Evolutionary conservation across 164 flowering plant genomes (phyloP).

Genomic region (Magnolia officinalis): DNA sequence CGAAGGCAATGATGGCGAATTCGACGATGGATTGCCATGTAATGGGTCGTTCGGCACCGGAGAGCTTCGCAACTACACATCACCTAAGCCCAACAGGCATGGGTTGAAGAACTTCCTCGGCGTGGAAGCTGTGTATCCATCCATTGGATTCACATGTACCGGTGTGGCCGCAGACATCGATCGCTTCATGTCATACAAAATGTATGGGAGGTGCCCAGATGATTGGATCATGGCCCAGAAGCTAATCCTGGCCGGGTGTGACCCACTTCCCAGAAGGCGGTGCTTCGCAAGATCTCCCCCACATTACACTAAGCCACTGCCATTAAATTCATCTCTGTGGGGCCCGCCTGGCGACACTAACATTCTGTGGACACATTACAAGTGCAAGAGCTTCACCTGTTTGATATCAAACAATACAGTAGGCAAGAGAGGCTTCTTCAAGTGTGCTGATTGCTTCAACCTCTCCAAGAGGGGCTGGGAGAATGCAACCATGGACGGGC

Average conservation of each 20-base stretch:
- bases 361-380: conserved; percentile 35
- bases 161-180: conserved; percentile 17
- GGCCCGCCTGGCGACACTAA: conserved; percentile 24
- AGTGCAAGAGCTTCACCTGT: conserved; percentile 37
- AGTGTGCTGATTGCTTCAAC: conserved; percentile 39
- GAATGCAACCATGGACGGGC: conserved; percentile 14
- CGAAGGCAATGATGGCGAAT: conserved; percentile 26
- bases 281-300: conserved; percentile 40
- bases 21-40: conserved; percentile 13
- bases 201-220: conserved; percentile 32
- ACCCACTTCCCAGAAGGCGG: conserved; percentile 38
- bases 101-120: conserved; percentile 38
- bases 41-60: conserved; percentile 18
- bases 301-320: conserved; percentile 26
- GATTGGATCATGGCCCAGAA: conserved; percentile 37
- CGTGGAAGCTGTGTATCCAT: conserved; percentile 28
- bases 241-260: conserved; percentile 35
- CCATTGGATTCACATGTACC: conserved; percentile 31
- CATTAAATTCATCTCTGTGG: conserved; percentile 34
- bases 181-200: conserved; percentile 32
- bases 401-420: conserved; percentile 25
- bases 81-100: conserved; percentile 30
- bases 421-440: conserved; percentile 35
- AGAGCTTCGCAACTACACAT: conserved; percentile 32
- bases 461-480: conserved; percentile 29